These are phyloP conservation scores for Balakata baccata DNA, from an alignment of 345 rosid genomes.

Conservation along the genomic window DNA sequence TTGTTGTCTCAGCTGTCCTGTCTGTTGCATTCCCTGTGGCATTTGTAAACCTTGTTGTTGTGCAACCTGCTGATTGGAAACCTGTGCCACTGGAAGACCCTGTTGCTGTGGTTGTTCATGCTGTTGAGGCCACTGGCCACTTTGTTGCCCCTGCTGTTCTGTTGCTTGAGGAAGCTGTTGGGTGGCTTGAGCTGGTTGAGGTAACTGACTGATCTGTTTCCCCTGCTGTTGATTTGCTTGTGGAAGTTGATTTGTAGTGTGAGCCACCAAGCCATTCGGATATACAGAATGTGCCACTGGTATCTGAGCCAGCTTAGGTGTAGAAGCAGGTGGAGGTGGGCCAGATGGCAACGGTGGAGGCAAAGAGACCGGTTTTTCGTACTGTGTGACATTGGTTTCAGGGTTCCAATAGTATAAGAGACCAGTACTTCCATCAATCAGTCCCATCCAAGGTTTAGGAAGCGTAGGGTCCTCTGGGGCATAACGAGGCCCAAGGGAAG, in stretches of 20 bases:
- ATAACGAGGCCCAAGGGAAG: conserved; percentile 69
- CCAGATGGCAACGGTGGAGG: conserved; percentile 60
- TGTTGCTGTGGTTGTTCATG: conserved; percentile 39
- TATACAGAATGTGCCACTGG: conserved; percentile 47
- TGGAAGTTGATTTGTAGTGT: conserved; percentile 36
- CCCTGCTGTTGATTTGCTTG: conserved; percentile 39
- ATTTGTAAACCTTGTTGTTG: conserved; percentile 33
- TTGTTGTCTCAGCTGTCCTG: conserved; percentile 53
- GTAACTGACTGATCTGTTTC: conserved; percentile 40
- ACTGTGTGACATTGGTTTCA: conserved; percentile 85
- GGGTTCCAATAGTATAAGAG: conserved; percentile 91
- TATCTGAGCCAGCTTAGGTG: conserved; percentile 61
- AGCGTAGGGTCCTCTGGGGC: conserved; percentile 94
- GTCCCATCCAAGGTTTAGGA: conserved; percentile 94
- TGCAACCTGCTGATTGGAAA: conserved; percentile 30
- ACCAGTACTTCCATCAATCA: conserved; percentile 87
- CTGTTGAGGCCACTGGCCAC: conserved; percentile 18
- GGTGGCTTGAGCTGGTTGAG: conserved; percentile 47
- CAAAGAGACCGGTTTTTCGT: conserved; percentile 69
- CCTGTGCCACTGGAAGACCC: conserved; percentile 19
- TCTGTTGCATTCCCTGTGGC: conserved; percentile 46
- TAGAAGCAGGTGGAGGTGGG: conserved; percentile 45
- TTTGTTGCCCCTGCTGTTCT: conserved; percentile 39
- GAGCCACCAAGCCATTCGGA: conserved; percentile 39
- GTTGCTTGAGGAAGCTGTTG: conserved; percentile 31